Conservation (phyloP, 768 basidiomycete species). For the Serendipita sp. region DNA sequence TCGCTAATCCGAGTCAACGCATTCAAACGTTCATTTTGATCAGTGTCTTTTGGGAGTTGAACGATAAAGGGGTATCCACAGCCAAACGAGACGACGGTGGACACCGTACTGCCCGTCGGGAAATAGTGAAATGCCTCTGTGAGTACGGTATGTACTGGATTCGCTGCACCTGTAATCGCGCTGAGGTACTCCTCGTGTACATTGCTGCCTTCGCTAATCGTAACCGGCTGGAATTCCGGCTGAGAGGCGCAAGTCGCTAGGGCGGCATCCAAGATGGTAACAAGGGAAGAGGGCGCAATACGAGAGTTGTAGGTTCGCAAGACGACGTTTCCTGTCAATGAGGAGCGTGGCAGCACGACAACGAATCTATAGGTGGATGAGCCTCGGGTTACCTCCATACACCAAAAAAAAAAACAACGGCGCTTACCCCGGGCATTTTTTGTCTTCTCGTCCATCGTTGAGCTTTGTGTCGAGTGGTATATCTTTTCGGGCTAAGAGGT, state of each 20-base stretch:
- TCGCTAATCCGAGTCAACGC: too few species aligned
- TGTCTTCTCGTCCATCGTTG: neutral
- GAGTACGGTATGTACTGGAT: neutral
- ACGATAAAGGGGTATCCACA: too few species aligned
- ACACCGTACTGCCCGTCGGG: neutral
- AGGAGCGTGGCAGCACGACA: neutral
- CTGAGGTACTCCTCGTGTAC: neutral
- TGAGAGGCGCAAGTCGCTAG: neutral
- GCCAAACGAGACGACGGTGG: neutral
- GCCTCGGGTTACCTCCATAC: too few species aligned
- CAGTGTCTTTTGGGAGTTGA: too few species aligned
- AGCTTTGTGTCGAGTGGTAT: neutral
- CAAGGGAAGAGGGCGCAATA: neutral
- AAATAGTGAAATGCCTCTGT: neutral
- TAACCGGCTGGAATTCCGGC: neutral
- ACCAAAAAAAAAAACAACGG: too few species aligned
- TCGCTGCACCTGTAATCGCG: neutral
- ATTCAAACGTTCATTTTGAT: too few species aligned
- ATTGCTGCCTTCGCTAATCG: neutral
- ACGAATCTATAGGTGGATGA: neutral
- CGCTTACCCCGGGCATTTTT: too few species aligned
- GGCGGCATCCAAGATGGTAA: neutral
- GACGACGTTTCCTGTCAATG: neutral
- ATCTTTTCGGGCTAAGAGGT: neutral
- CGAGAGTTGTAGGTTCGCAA: neutral